Evolutionary conservation across 2,329 filamentous ascomycete species (phyloP).

Genomic region (Trichoderma lentiforme): DNA sequence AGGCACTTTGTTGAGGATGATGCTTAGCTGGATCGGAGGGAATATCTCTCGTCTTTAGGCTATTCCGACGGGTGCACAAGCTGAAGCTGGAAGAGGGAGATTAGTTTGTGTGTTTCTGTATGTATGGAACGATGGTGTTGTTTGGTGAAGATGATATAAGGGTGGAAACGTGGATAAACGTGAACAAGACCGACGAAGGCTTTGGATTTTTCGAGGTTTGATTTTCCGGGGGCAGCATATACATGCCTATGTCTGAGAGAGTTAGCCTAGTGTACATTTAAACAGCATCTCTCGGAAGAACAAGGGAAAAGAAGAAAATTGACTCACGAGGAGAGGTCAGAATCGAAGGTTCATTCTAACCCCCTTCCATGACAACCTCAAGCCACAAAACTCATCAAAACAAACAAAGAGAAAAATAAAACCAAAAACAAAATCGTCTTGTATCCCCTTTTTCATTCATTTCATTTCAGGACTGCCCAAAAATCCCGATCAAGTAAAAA

Average conservation of each 20-base stretch:
- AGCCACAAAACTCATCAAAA: not conserved
- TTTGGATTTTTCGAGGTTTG: not conserved
- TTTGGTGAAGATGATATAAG: not conserved
- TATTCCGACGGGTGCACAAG: not conserved
- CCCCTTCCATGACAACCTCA: not conserved
- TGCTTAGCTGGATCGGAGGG: not conserved
- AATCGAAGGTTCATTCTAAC: not conserved
- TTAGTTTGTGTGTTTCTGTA: not conserved
- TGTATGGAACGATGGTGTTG: not conserved
- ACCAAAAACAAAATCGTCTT: not conserved
- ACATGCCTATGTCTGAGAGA: not conserved
- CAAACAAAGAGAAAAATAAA: not conserved
- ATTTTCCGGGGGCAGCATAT: not conserved
- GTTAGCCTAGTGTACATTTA: not conserved
- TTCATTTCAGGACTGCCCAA: not conserved
- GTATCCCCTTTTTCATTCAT: not conserved
- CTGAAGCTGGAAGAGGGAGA: not conserved
- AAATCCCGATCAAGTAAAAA: not conserved
- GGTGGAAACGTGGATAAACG: not conserved
- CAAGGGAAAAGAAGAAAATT: not conserved
- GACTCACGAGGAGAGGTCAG: not conserved
- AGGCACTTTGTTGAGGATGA: not conserved
- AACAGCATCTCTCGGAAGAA: not conserved
- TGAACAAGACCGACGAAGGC: not conserved
- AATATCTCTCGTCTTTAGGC: not conserved